phyloP scores from a whole-genome alignment of 1,284 basidiomycete genomes.

The Rhizoctonia solani region DNA sequence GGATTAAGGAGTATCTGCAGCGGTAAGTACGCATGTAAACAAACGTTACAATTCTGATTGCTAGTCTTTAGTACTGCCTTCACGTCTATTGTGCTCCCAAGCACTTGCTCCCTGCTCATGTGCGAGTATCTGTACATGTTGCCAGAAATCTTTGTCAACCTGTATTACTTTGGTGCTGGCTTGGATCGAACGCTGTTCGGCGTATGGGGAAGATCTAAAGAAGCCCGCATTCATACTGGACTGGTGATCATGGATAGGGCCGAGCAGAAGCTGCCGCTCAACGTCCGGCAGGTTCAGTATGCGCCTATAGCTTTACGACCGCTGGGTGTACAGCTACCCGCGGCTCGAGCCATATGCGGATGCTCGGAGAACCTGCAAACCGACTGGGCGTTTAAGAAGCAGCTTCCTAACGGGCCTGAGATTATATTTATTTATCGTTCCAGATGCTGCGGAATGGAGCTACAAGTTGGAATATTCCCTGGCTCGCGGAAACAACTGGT shows the following conservation, averaged over 20 bases:
- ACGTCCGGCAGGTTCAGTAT: not conserved
- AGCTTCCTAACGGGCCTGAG: not conserved
- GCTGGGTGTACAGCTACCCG: not conserved
- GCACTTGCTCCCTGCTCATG: not conserved
- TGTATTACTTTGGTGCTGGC: not conserved
- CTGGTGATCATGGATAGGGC: not conserved
- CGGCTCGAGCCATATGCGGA: not conserved
- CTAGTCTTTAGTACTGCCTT: not conserved
- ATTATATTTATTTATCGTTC: not conserved
- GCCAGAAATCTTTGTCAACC: not conserved
- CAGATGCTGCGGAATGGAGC: not conserved
- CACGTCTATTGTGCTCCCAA: not conserved
- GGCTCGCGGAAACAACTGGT: not conserved
- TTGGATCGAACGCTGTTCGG: not conserved
- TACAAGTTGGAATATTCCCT: not conserved
- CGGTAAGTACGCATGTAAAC: not conserved
- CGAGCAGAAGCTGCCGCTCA: not conserved
- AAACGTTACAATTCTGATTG: not conserved
- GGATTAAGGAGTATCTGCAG: not conserved
- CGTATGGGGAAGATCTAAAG: not conserved
- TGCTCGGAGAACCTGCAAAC: not conserved
- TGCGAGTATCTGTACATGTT: not conserved
- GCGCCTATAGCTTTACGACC: not conserved
- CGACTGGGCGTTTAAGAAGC: not conserved
- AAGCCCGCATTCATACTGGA: not conserved